These are phyloP conservation scores for Paecilomyces variotii DNA, from an alignment of 2,329 filamentous ascomycete genomes.

Conservation along the genomic window DNA sequence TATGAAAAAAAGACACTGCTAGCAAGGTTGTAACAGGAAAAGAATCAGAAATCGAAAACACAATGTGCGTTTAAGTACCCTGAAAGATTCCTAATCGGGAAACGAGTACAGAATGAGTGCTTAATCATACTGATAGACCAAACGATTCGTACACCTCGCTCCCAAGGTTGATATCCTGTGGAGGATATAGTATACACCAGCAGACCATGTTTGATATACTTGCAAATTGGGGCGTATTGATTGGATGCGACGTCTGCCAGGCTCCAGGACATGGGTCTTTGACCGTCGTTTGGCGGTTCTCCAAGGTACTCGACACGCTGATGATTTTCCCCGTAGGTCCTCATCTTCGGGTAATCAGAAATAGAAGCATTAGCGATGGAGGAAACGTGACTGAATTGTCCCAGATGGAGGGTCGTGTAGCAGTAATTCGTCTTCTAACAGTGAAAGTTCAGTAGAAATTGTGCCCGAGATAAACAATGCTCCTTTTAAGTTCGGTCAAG, in stretches of 20 bases:
- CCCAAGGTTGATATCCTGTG: neutral
- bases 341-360: neutral
- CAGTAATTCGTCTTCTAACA: too few relatives aligned
- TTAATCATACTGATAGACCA: neutral
- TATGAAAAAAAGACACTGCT: neutral
- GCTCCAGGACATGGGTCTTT: neutral
- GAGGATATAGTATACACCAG: neutral
- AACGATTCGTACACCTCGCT: neutral
- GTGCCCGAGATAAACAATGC: too few relatives aligned
- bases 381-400: neutral
- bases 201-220: neutral
- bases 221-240: neutral
- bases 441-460: too few relatives aligned
- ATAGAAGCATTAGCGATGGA: neutral
- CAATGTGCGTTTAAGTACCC: neutral
- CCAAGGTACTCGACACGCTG: neutral
- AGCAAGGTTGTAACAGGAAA: neutral
- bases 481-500: too few relatives aligned
- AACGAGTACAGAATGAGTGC: neutral
- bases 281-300: neutral
- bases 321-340: neutral
- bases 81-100: neutral
- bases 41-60: neutral
- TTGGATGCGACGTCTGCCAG: neutral
- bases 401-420: too few relatives aligned